Evolutionary conservation across 345 rosid species (phyloP).

Genomic region (Stellera chamaejasme): DNA sequence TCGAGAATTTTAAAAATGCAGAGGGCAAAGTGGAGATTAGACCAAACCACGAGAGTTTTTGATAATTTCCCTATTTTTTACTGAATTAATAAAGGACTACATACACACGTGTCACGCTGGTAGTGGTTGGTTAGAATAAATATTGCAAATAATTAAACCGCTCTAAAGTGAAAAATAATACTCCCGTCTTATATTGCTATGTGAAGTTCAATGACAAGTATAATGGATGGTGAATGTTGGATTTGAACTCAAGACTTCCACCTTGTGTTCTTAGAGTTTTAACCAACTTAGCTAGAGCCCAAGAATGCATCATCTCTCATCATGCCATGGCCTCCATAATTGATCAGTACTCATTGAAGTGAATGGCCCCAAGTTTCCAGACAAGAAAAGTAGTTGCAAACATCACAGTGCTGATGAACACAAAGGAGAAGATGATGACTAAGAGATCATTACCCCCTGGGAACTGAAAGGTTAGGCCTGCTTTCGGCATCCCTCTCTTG

Average conservation of each 20-base stretch:
- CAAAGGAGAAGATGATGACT: constrained; percentile 54
- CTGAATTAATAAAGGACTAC: too few species aligned
- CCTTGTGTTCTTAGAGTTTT: too few species aligned
- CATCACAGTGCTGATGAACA: constrained; percentile 82
- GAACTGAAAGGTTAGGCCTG: constrained; percentile 62
- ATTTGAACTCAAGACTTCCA: constrained; percentile 7
- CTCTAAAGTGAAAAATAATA: too few species aligned
- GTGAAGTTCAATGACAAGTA: too few species aligned
- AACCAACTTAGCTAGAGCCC: not conserved
- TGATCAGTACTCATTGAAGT: constrained; percentile 55
- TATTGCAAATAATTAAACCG: too few species aligned
- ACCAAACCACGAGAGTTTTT: too few species aligned
- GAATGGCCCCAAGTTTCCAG: constrained; percentile 92
- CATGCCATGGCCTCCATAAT: constrained; percentile 9
- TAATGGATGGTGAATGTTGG: not conserved
- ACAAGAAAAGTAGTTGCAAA: constrained; percentile 76
- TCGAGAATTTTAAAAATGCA: too few species aligned
- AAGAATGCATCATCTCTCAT: constrained; percentile 8
- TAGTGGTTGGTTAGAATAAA: too few species aligned
- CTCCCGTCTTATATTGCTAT: too few species aligned
- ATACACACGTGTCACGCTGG: too few species aligned
- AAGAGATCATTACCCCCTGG: constrained; percentile 77
- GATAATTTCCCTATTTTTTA: too few species aligned
- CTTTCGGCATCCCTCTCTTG: constrained; percentile 74
- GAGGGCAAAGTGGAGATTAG: too few species aligned